A percentile compares a stretch with the other conserved stretches of the same genome.
phyloP scores from a whole-genome alignment of 192 early-diverging fungal species.

The Umbelopsis isabellina region DNA sequence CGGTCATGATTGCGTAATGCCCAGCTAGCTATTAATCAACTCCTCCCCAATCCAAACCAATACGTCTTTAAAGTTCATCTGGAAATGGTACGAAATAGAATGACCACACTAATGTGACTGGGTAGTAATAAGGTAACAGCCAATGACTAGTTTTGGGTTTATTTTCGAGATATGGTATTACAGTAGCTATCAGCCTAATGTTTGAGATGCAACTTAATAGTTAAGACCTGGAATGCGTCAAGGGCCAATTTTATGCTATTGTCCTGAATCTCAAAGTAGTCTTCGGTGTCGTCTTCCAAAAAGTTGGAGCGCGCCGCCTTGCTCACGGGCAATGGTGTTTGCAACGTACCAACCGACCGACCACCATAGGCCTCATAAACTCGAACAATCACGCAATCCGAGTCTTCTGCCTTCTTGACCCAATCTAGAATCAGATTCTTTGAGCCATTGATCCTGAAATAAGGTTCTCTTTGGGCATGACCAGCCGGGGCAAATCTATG shows the following conservation, averaged over 20 bases:
- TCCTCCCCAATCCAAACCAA: not conserved
- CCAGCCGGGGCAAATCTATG: conserved; percentile 7
- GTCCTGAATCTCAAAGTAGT: conserved; percentile 35
- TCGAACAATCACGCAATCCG: conserved; percentile 72
- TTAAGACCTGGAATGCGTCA: conserved; percentile 70
- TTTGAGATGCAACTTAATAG: conserved; percentile 47
- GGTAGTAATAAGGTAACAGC: too few relatives aligned
- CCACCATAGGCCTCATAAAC: conserved; percentile 95
- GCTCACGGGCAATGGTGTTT: conserved; percentile 53
- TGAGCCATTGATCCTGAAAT: conserved; percentile 45
- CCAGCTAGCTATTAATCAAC: too few relatives aligned
- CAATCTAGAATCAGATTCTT: conserved; percentile 88
- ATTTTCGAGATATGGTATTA: too few relatives aligned
- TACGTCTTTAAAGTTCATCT: not conserved
- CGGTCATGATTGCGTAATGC: conserved; percentile 10
- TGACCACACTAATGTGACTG: too few relatives aligned
- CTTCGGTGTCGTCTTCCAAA: conserved; percentile 68
- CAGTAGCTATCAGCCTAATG: not conserved
- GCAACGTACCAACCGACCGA: conserved; percentile 56
- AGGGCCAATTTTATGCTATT: conserved; percentile 48
- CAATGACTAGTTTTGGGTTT: too few relatives aligned
- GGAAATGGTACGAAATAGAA: too few relatives aligned
- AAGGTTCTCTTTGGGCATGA: not conserved
- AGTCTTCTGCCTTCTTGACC: conserved; percentile 86
- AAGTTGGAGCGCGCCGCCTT: conserved; percentile 70